Conservation (phyloP, 352 stramenopile genomes). For the Phytophthora vignae region DNA sequence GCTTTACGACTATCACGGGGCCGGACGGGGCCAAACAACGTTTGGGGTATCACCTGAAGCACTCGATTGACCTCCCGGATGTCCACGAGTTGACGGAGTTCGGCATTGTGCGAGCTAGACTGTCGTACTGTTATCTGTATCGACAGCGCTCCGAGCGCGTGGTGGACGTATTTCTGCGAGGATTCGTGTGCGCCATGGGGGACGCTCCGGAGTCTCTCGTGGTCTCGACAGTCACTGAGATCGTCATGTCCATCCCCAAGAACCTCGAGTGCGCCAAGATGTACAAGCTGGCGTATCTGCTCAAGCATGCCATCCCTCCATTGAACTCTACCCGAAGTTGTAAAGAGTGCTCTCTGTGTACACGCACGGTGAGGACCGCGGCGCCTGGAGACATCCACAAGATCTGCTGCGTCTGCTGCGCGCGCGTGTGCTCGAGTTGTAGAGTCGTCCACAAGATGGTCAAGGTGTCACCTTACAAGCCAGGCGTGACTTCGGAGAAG, state of each 20-base stretch:
- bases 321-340: not conserved
- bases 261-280: conserved; percentile 57
- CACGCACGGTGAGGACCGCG: conserved; percentile 20
- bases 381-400: conserved; percentile 23
- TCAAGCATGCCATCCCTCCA: conserved; percentile 24
- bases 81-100: conserved; percentile 37
- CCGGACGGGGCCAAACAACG: conserved; percentile 39
- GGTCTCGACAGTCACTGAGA: conserved; percentile 56
- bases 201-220: conserved; percentile 57
- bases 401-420: conserved; percentile 38
- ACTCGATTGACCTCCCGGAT: conserved; percentile 60
- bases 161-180: conserved; percentile 57
- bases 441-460: conserved; percentile 29
- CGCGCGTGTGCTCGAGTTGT: conserved; percentile 33
- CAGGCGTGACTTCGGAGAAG: conserved; percentile 25
- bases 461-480: conserved; percentile 26
- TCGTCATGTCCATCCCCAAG: conserved; percentile 62
- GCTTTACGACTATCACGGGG: conserved; percentile 40
- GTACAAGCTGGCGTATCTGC: conserved; percentile 50
- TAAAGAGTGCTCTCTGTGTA: conserved; percentile 19
- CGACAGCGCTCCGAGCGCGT: conserved; percentile 48
- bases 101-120: conserved; percentile 51
- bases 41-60: conserved; percentile 67
- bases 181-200: conserved; percentile 54
- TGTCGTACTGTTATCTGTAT: conserved; percentile 68